phyloP scores from a whole-genome alignment of 2,329 filamentous ascomycete species.

The Phaeomoniella chlamydospora region DNA sequence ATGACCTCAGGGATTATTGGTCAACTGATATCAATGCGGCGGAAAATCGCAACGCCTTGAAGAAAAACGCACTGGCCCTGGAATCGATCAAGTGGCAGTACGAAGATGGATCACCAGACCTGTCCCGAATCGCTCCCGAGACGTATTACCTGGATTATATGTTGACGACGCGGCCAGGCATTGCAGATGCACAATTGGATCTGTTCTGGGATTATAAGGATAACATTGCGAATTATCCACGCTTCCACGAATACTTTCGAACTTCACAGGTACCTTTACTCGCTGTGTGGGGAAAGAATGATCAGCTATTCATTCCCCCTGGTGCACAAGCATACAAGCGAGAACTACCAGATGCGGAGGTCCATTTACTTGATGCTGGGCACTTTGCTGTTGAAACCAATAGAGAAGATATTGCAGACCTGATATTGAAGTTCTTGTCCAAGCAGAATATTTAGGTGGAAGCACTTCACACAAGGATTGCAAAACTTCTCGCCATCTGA shows the following conservation, averaged over 20 bases:
- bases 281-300: conserved; percentile 44
- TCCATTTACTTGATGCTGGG: conserved; percentile 38
- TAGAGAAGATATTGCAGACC: conserved; percentile 18
- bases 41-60: conserved; percentile 2
- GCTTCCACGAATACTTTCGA: conserved; percentile 41
- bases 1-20: conserved; percentile 32
- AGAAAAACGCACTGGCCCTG: conserved; percentile 6
- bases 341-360: conserved; percentile 33
- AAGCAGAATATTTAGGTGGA: no score
- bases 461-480: no score
- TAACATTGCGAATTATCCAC: conserved; percentile 39
- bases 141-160: conserved; percentile 37
- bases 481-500: no score
- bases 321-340: conserved; percentile 40
- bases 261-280: conserved; percentile 36
- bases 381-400: conserved; percentile 39
- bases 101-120: conserved; percentile 21
- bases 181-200: conserved; percentile 39
- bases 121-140: conserved; percentile 25
- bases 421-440: conserved; percentile 21
- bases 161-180: conserved; percentile 33
- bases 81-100: conserved; percentile 25
- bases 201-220: conserved; percentile 42
- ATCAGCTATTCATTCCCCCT: conserved; percentile 26
- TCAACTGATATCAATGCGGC: conserved; percentile 15